phyloP scores from a whole-genome alignment of 345 rosid species.

The Mangifera indica region DNA sequence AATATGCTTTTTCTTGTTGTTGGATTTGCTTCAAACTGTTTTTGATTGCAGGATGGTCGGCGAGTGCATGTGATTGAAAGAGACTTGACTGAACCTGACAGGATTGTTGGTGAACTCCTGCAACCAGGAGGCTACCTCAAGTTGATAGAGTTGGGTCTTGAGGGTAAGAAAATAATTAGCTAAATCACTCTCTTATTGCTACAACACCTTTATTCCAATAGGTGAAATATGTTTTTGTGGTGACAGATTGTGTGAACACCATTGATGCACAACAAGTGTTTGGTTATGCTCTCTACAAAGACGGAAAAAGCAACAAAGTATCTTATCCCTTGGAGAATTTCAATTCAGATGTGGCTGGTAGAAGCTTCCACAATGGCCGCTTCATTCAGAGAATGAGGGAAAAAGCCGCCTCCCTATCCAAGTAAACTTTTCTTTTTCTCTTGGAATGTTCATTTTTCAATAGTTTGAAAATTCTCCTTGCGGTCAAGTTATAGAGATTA shows the following conservation, averaged over 20 bases:
- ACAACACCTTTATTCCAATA: background rate
- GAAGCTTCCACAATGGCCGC: conserved; percentile 2
- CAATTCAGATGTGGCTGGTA: conserved; percentile 6
- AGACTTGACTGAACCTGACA: conserved; percentile 7
- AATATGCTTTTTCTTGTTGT: background rate
- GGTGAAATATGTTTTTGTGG: background rate
- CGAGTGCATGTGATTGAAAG: conserved; percentile 11
- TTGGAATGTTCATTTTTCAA: background rate
- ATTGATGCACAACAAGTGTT: conserved; percentile 11
- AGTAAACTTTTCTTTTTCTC: background rate
- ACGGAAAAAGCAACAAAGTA: background rate
- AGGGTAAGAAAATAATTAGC: conserved; percentile 25
- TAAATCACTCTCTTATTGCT: background rate
- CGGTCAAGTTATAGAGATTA: too few relatives aligned
- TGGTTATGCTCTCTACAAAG: conserved; percentile 2
- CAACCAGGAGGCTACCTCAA: conserved; percentile 9
- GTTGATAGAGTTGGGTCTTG: conserved; percentile 24
- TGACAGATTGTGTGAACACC: background rate
- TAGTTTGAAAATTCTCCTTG: too few relatives aligned
- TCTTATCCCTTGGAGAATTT: conserved; percentile 3
- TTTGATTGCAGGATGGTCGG: conserved; percentile 34
- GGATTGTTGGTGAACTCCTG: conserved; percentile 12
- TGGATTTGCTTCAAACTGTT: background rate
- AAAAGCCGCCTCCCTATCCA: background rate
- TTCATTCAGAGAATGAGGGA: conserved; percentile 2